Base-by-base conservation (phyloP, 306 rosid species). In the Acacia melanoxylon region DNA sequence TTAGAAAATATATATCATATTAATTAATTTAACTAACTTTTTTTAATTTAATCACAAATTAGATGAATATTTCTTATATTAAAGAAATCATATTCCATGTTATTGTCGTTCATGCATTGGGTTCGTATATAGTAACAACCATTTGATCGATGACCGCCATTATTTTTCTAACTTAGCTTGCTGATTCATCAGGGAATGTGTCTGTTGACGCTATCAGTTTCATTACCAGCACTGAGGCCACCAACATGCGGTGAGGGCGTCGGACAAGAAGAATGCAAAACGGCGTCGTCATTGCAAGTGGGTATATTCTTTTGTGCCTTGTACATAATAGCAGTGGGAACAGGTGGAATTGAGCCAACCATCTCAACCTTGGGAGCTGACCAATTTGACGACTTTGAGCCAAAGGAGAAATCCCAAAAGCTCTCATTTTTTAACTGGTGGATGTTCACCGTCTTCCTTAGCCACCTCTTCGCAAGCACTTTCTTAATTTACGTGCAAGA, bases 341-440 rank as follows among this genome's bases (percentile, higher is more conserved):
- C 31, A 22, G 66, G 66, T 15, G 66, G 66, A 24, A 59, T 31
- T 9, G 24, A 59, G 66, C 66, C 66, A 59, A 59, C 33, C 31
- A 59, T 59, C 29, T 59, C 66, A 59, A 59, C 66, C 31, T 59
- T 59, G 6, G 66, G 66, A 59, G 31, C 66, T 3, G 66, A 59
- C 66, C 67, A 61, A 22, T 61, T 61, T 61, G 35, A 61, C 35
- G 35, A 89, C 35, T 91, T 85, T 27, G 93, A 91, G 27, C 92
- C 92, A 1, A 90, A 90, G n/a, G 97, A 92, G 77, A 90, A 79
- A 80, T 19, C 25, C 24, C 85, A 85, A 41, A 92, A 92, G 68
- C 89, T 91, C 29, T 92, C 94, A 70, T 91, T 94, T 78, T 94
- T 92, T 80, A 94, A 94, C 46, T 94, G 97, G 97, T 94, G 97